phyloP scores from a whole-genome alignment of 2,329 filamentous ascomycete species.

The Cordyceps farinosa region DNA sequence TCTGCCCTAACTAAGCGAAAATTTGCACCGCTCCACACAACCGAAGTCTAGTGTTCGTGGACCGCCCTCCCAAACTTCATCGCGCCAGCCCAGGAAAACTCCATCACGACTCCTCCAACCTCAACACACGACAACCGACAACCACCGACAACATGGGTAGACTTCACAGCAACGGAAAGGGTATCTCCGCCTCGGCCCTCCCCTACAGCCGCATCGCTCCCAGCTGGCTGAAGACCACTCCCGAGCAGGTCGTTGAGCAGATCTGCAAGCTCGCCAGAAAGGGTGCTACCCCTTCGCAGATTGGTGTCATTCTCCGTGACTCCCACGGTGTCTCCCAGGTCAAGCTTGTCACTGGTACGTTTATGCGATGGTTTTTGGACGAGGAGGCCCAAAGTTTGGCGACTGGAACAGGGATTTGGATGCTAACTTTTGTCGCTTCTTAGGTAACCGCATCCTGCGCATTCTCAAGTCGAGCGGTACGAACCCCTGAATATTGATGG shows the following conservation, averaged over 20 bases:
- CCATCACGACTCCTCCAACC: slow-evolving; percentile 28
- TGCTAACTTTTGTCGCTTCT: slow-evolving; percentile 36
- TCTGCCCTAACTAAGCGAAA: slow-evolving; percentile 47
- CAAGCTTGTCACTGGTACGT: slow-evolving; percentile 91
- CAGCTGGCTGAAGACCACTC: slow-evolving; percentile 97
- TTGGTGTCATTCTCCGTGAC: slow-evolving; percentile 97
- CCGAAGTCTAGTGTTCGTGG: slow-evolving; percentile 18
- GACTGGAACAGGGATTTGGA: slow-evolving; percentile 13
- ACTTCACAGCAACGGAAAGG: slow-evolving; percentile 99
- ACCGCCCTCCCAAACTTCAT: slow-evolving; percentile 12
- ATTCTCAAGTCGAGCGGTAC: slow-evolving; percentile 98
- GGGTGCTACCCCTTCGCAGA: slow-evolving; percentile 97
- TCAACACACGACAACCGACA: slow-evolving; percentile 38
- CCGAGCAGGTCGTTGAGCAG: slow-evolving; percentile 97
- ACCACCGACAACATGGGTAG: slow-evolving; percentile 74
- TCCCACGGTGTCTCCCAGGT: slow-evolving; percentile 97
- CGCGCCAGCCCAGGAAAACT: slow-evolving; percentile 22
- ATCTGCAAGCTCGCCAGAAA: slow-evolving; percentile 99
- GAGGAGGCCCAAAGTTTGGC: not conserved
- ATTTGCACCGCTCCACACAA: slow-evolving; percentile 41
- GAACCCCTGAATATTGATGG: slow-evolving; percentile 41
- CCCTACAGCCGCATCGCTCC: slow-evolving; percentile 94
- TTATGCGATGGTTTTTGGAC: not conserved
- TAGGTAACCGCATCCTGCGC: slow-evolving; percentile 99
- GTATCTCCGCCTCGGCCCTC: slow-evolving; percentile 91